These are phyloP conservation scores for Obba rivulosa DNA, from an alignment of 768 basidiomycete species.

Conservation along the genomic window DNA sequence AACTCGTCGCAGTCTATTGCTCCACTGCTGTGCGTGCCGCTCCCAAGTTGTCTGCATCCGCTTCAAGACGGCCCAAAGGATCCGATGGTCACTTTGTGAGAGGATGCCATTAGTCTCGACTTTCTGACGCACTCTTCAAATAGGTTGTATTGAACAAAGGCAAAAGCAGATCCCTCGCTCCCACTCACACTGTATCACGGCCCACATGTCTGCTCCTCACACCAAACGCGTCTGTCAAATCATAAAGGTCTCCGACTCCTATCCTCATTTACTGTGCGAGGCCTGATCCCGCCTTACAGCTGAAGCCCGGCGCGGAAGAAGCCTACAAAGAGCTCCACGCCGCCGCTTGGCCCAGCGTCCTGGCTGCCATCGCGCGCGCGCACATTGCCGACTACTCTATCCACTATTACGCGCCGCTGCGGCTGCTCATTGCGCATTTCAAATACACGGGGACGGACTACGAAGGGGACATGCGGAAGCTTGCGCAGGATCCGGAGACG, in stretches of 20 bases:
- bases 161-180: background rate
- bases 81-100: no score
- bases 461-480: constrained; percentile 56
- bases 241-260: constrained; percentile 44
- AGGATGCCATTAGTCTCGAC: no score
- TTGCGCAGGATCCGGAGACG: constrained; percentile 66
- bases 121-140: background rate
- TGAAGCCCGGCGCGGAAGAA: constrained; percentile 44
- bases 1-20: no score
- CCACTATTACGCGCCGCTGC: constrained; percentile 55
- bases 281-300: constrained; percentile 27
- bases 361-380: constrained; percentile 53
- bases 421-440: constrained; percentile 73
- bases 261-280: background rate
- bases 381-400: constrained; percentile 77
- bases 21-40: no score
- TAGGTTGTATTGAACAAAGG: background rate
- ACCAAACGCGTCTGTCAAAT: constrained; percentile 65
- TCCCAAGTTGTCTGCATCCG: no score
- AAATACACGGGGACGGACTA: constrained; percentile 68
- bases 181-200: no score
- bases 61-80: no score
- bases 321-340: constrained; percentile 59
- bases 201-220: constrained; percentile 24
- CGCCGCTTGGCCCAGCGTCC: constrained; percentile 64